Base-by-base conservation (phyloP, 805 yeast genomes). In the Saturnispora dispora region DNA sequence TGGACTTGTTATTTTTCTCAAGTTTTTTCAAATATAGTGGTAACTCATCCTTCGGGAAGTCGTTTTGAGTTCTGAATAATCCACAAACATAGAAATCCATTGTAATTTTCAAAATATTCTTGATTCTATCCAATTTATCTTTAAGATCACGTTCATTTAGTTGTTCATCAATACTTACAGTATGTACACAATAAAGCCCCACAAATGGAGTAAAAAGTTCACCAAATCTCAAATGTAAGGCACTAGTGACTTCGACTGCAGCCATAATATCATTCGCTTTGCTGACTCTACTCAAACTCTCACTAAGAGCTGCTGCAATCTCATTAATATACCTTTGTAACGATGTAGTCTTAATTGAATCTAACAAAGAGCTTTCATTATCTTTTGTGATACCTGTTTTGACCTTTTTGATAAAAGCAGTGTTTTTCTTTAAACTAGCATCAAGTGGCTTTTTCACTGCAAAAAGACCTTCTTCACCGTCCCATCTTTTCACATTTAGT, bases 351-450 rank as follows among this genome's bases (percentile, higher is more conserved):
- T 68, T 60, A 42, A 89, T 73, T 52, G 88, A 96, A 49, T 78
- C 76, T 37, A 87, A 53, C 2, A 85, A 65, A 7, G 73, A 62
- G 42, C 58, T 60, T 51, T 65, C 65, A 39, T 74, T 73, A 6
- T 83, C 90, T 39, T 73, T 74, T 37, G 70, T 75, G 23, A 88
- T 64, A 2, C 82, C 71, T 2, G 76, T 71, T 55, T 82, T 75
- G 48, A 89, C 62, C 58, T 83, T 84, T 62, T 82, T 85, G 47
- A 88, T 81, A 60, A 87, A 85, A 0, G 88, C 84, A 3, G 88
- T 79, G 62, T 90, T 87, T 63, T 83, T 86, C 71, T 89, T 89
- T 57, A 89, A 70, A 52, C 90, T 83, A 0, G 95, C 71, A 62
- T 89, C 96, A 9, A 81, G 64, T 40, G 62, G 44, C 3, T 25